phyloP scores from a whole-genome alignment of 129 eudicot genomes.

The Glebionis coronaria region DNA sequence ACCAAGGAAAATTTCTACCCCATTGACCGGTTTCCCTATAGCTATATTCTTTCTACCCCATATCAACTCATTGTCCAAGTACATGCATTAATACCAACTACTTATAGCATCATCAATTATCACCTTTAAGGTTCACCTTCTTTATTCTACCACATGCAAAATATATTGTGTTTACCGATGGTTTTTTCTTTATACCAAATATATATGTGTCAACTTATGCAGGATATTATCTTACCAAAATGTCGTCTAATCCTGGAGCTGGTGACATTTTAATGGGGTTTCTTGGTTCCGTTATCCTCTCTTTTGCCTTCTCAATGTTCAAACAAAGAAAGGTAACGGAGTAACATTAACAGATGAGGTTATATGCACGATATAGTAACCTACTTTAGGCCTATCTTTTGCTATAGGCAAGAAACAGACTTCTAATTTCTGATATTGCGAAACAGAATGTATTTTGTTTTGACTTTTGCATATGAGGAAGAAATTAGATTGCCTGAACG shows the following conservation, averaged over 20 bases:
- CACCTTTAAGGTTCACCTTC: neutral
- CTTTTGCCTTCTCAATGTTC: slow-evolving; percentile 98
- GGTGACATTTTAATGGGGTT: slow-evolving; percentile 99
- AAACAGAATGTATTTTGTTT: too few relatives aligned
- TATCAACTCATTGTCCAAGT: too few relatives aligned
- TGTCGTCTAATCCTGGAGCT: slow-evolving; percentile 90
- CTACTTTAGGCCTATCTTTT: neutral
- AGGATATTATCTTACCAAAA: slow-evolving; percentile 97
- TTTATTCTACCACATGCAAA: neutral
- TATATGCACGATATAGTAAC: neutral
- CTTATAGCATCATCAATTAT: neutral
- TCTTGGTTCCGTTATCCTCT: slow-evolving; percentile 91
- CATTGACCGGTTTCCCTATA: neutral
- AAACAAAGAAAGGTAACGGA: slow-evolving; percentile 80
- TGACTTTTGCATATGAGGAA: too few relatives aligned
- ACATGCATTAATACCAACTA: too few relatives aligned
- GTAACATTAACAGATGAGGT: neutral
- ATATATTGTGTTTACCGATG: slow-evolving; percentile 5
- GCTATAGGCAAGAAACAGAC: too few relatives aligned
- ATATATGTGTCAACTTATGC: slow-evolving; percentile 21
- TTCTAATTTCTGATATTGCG: too few relatives aligned
- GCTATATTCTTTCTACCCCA: too few relatives aligned
- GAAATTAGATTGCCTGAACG: too few relatives aligned
- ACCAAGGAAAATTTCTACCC: neutral
- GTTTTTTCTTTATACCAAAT: slow-evolving; percentile 18